Evolutionary conservation across 116 monocot genomes (phyloP).

Genomic region (Iris pallida): DNA sequence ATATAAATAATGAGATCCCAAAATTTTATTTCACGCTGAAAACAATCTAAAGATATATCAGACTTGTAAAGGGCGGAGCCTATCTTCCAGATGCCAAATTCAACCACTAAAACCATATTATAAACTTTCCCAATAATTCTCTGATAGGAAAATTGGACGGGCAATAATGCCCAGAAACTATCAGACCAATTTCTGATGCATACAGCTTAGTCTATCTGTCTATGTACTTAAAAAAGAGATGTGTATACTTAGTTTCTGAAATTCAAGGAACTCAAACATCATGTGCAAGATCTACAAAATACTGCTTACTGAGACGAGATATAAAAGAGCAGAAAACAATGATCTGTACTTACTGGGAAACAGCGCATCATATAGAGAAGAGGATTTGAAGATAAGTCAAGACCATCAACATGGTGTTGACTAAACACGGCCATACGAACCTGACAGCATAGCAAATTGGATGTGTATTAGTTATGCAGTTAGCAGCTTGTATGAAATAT

Average conservation of each 20-base stretch:
- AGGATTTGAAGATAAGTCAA: slow-evolving; percentile 93
- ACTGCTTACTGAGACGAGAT: background rate
- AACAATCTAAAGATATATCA: no score
- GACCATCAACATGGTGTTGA: slow-evolving; percentile 99
- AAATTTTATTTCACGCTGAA: no score
- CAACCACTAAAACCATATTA: background rate
- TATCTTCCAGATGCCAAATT: background rate
- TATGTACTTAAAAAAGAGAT: no score
- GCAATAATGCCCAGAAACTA: background rate
- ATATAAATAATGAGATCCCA: no score
- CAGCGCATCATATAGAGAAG: slow-evolving; percentile 99
- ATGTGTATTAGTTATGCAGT: background rate
- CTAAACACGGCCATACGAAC: slow-evolving; percentile 99
- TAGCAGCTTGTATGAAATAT: no score
- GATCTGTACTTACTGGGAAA: slow-evolving; percentile 64
- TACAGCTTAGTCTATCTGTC: background rate
- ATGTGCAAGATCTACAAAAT: no score
- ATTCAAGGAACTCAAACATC: background rate
- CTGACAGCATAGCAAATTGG: slow-evolving; percentile 30
- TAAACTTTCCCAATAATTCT: background rate
- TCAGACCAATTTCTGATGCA: background rate
- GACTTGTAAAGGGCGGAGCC: no score
- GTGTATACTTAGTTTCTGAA: background rate
- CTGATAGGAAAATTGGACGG: background rate
- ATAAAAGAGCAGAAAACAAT: slow-evolving; percentile 1